Evolutionary conservation across 805 yeast genomes (phyloP), one percentile per base, ranked within the genome.

Genomic region (Metschnikowia lochheadii): DNA sequence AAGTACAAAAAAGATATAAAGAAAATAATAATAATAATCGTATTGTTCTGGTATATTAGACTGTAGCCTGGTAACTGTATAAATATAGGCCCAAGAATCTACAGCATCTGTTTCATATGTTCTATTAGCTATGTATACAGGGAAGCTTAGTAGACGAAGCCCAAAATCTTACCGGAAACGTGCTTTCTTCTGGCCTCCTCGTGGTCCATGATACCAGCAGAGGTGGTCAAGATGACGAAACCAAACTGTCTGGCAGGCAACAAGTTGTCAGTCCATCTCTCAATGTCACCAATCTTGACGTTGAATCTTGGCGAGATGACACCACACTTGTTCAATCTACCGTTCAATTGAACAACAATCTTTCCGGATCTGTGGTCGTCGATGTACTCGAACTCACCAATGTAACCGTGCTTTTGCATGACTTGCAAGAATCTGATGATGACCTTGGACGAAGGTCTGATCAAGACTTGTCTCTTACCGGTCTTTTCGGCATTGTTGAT

Each of bases 121-220:
- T 44, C 39, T 44, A 44, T 44, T 91, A 91, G 52, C 97, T 97
- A 44, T 44, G 39, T 18, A 36, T 49, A 49, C 44, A 46, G 39
- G 29, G 34, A 39, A 45, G 51, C 44, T 39, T 87, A 91, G 87
- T 91, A 91, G 63, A 91, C 97, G 83, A 89, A 91, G 75, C 97
- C 98, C 73, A 91, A 87, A 79, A 91, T 87, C 85, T 91, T 91
- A 79, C 98, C 98, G 67, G 97, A 89, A 68, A 91, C 97, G 82
- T 91, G 97, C 89, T 91, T 92, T 85, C 97, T 87, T 85, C 96
- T 89, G 72, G 98, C 98, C 83, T 91, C 97, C 84, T 92, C 97
- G 83, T 91, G 98, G 85, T 92, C 97, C 96, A 91, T 90, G 71
- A 91, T 91, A 82, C 98, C 98, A 69, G 97, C 97, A 69, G 97